Evolutionary conservation across 108 stramenopile genomes (phyloP).

Genomic region (Skeletonema grethae): DNA sequence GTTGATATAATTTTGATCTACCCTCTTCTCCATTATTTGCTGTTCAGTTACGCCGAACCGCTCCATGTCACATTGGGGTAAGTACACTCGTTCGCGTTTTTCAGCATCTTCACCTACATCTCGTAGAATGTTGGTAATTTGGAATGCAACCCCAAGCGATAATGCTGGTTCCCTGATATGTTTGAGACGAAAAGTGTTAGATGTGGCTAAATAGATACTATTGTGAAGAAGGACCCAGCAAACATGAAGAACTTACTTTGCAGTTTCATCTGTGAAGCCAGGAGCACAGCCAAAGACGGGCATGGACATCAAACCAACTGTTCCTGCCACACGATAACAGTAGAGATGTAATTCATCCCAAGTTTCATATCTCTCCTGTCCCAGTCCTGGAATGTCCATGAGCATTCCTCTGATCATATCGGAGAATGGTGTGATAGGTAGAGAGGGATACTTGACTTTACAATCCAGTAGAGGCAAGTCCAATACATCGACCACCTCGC

Average conservation of each 20-base stretch:
- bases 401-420: conserved; percentile 98
- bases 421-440: conserved; percentile 88
- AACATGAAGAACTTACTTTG: conserved; percentile 64
- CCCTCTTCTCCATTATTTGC: conserved; percentile 85
- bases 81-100: conserved; percentile 90
- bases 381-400: conserved; percentile 94
- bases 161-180: conserved; percentile 86
- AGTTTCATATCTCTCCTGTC: conserved; percentile 90
- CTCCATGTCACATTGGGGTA: conserved; percentile 90
- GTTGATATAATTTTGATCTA: conserved; percentile 90
- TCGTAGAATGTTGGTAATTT: conserved; percentile 97
- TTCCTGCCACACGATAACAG: conserved; percentile 97
- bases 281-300: conserved; percentile 91
- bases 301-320: conserved; percentile 96
- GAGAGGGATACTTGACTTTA: conserved; percentile 82
- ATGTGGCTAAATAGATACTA: not conserved
- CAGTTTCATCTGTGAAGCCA: conserved; percentile 79
- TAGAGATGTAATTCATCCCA: conserved; percentile 96
- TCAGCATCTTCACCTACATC: conserved; percentile 97
- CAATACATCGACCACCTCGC: conserved; percentile 89
- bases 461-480: conserved; percentile 92
- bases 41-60: conserved; percentile 91
- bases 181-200: not conserved
- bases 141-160: conserved; percentile 96
- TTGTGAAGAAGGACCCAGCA: conserved; percentile 4